phyloP scores from a whole-genome alignment of 129 eudicot species.

The Flaveria ramosissima region DNA sequence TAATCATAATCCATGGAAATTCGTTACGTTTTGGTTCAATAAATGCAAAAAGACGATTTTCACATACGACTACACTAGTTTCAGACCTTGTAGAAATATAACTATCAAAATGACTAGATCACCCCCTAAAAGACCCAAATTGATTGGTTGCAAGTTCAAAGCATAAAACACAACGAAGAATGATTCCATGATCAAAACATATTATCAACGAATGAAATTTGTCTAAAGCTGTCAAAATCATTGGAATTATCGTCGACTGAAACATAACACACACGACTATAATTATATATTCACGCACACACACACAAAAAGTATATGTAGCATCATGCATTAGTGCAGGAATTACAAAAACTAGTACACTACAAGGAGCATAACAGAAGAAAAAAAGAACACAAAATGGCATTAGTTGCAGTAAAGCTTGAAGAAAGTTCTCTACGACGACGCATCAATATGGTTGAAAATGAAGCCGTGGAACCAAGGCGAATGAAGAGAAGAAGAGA shows the following conservation, averaged over 20 bases:
- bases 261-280: conserved; percentile 22
- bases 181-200: conserved; percentile 33
- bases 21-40: too few species aligned
- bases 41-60: too few species aligned
- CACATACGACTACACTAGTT: not conserved
- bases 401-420: conserved; percentile 36
- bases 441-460: conserved; percentile 29
- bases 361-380: conserved; percentile 13
- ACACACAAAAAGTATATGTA: conserved; percentile 21
- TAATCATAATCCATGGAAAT: too few species aligned
- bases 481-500: conserved; percentile 67
- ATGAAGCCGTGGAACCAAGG: conserved; percentile 44
- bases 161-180: conserved; percentile 26
- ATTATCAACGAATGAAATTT: conserved; percentile 34
- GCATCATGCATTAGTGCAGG: conserved; percentile 30
- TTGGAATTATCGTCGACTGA: conserved; percentile 54
- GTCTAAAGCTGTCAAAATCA: conserved; percentile 40
- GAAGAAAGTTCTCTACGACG: conserved; percentile 46
- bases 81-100: not conserved
- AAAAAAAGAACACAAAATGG: conserved; percentile 30
- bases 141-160: conserved; percentile 26
- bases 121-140: conserved; percentile 1
- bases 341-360: conserved; percentile 29
- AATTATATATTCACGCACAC: conserved; percentile 21
- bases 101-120: not conserved